Base-by-base conservation (phyloP, 202 grass and related monocot species). In the Setaria viridis region DNA sequence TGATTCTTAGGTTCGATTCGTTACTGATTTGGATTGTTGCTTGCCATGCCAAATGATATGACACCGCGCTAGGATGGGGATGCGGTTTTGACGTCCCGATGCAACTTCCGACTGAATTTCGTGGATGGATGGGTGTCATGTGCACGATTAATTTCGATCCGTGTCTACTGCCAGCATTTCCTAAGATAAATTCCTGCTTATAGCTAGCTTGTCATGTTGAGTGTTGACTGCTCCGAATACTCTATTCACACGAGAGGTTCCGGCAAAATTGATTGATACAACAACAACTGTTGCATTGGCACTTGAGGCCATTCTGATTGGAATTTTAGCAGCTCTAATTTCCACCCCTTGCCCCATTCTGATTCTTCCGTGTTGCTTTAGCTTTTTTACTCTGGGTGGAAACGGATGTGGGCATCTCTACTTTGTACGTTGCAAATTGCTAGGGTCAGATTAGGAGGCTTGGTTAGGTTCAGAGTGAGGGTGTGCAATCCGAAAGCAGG, bases 351-450 rank as follows among this genome's bases (percentile, higher is more conserved):
- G 12, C 15, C 13, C 25, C 11, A 6, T 16, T 16, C 30, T 30
- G 65, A 20, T 62, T 45, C 30, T 71, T 62, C 20, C 43, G 56
- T 79, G 74, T 70, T 49, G 39, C 42, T 79, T 50, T 62, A 51
- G 66, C 74, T 59, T 78, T 85, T 70, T 37, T 32, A 1, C 29
- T 69, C 37, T 37, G n/a, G 2, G 16, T 67, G n/a, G 29, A 71
- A 85, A 59, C 70, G 66, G 64, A 49, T 62, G 29, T 50, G 48
- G 67, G 59, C 42, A 33, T 80, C 66, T 21, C 3, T 7, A 6
- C 29, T 63, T 66, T 74, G 70, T 75, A 47, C 79, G 25, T 55
- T 81, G 79, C 72, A 55, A 75, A 32, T 56, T 55, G 72, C 55
- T 19, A 84, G 58, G 13, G 2, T 84, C 25, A 62, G 41, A 71